Base-by-base conservation (phyloP, 2,329 filamentous ascomycete species). In the Aspergillaceae sp. region DNA sequence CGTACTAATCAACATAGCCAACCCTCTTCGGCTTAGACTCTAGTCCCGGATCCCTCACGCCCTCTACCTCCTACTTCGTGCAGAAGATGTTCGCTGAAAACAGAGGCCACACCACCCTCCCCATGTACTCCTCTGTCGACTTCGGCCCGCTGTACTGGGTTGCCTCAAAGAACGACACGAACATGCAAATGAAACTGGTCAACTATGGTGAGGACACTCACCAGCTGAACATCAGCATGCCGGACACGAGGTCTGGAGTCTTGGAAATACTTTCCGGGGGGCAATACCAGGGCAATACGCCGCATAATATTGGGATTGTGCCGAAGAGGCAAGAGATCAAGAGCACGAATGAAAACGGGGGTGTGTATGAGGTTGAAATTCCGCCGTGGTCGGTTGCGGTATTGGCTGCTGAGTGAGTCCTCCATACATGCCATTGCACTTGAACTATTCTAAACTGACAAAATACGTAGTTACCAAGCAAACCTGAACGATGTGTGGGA, bases 101-200 rank as follows among this genome's bases (percentile, higher is more conserved):
- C 43, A 60, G 58, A 8, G 65, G 65, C 2, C 42, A 51, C 7
- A 61, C 56, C 1, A 59, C 61, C 7, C 54, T 67, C 4, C 60
- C 59, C 1, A 57, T 65, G 1, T 48, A 56, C 3, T 57, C 62
- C 3, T 53, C 56, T 0, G 28, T 51, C 0, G 50, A 42, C 4
- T 65, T 64, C 40, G 60, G 61, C 0, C 61, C 61, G 2, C 33
- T 68, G 8, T 68, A 65, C 47, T 67, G 65, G 65, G 59, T 60
- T 0, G 61, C 62, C 1, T 58, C 59, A 10, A 58, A 49, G 27
- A 54, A 45, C 5, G 41, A 53, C 5, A 51, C 49, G 5, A 47
- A 48, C 5, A 58, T 60, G 43, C 56, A 55, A 26, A 44, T 65
- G 33, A 65, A 65, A 46, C 41, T 65, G 8, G 60, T 62, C 5